These are phyloP conservation scores for Apiospora hydei DNA, from an alignment of 2,329 filamentous ascomycete genomes.

Conservation along the genomic window DNA sequence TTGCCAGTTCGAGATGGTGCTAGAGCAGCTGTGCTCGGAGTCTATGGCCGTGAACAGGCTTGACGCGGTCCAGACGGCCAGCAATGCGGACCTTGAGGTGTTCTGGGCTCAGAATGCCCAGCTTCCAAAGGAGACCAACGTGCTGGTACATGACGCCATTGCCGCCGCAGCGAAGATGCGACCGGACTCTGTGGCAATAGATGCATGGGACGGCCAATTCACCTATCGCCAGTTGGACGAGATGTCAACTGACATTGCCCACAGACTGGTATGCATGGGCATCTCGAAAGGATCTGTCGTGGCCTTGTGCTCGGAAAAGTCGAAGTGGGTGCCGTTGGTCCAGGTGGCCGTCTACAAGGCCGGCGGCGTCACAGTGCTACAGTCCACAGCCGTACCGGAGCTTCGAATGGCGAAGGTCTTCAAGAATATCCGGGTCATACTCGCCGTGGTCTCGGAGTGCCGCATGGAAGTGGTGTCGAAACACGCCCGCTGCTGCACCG, in stretches of 20 bases:
- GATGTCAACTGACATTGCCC: neutral
- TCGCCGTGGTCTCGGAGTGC: neutral
- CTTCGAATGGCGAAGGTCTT: slow-evolving; percentile 8
- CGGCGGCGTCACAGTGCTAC: neutral
- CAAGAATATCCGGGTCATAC: neutral
- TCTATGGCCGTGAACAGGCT: neutral
- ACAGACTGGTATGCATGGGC: neutral
- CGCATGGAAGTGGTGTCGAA: neutral
- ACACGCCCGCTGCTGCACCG: neutral
- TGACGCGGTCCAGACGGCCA: neutral
- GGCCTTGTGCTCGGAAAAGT: slow-evolving; percentile 7
- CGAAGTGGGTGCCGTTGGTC: neutral
- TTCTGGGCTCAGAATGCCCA: neutral
- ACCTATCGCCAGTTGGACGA: neutral
- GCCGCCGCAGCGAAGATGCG: neutral
- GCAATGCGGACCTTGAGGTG: neutral
- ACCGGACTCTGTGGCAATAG: neutral
- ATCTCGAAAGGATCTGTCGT: neutral
- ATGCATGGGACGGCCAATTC: slow-evolving; percentile 6
- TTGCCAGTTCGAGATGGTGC: neutral
- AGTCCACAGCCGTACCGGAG: neutral
- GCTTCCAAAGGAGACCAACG: neutral
- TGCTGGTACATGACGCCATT: neutral
- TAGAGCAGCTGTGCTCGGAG: neutral
- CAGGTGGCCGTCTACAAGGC: slow-evolving; percentile 20